Evolutionary conservation across 129 eudicot species (phyloP).

Genomic region (Deinandra increscens): DNA sequence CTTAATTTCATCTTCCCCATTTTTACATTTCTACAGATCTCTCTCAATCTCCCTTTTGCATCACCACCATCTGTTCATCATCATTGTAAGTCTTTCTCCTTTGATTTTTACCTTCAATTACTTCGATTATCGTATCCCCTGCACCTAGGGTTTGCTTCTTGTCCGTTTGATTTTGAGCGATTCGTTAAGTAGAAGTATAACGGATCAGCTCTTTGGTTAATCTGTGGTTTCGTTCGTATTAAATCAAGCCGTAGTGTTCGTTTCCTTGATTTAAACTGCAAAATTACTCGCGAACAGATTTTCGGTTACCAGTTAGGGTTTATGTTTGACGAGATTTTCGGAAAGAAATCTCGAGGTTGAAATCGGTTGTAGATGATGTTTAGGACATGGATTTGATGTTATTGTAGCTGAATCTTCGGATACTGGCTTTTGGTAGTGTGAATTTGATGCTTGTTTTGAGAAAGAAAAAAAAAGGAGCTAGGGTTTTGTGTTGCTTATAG

Average conservation of each 20-base stretch:
- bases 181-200: neutral
- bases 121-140: neutral
- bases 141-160: neutral
- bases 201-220: neutral
- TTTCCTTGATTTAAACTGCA: no score
- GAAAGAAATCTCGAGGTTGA: no score
- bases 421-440: neutral
- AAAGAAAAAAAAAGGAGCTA: slow-evolving; percentile 15
- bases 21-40: slow-evolving; percentile 11
- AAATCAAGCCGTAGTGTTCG: neutral
- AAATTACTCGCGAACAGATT: no score
- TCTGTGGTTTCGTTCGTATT: neutral
- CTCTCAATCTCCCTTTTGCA: slow-evolving; percentile 3
- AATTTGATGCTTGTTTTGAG: slow-evolving; percentile 28
- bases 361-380: no score
- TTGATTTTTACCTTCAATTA: neutral
- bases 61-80: neutral
- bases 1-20: neutral
- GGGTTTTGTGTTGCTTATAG: neutral
- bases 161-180: neutral
- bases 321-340: no score
- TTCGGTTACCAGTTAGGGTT: no score
- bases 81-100: slow-evolving; percentile 9
- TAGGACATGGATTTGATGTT: no score
- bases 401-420: no score